Conservation (phyloP, 805 yeast genomes). For the Lipomyces oligophaga region DNA sequence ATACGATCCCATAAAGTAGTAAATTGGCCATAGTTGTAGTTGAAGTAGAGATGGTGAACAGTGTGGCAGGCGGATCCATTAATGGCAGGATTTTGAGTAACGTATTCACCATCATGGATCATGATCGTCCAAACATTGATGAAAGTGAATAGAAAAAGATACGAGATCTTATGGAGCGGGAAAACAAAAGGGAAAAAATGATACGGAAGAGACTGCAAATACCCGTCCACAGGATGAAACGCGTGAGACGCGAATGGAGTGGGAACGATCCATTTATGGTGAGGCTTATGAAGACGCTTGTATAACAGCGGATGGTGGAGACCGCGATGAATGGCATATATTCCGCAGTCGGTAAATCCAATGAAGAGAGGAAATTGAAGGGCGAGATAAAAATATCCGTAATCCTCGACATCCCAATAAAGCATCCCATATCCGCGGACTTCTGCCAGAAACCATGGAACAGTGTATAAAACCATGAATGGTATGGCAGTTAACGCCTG, state of each 20-base stretch:
- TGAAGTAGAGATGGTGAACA: conserved; percentile 92
- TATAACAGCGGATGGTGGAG: conserved; percentile 90
- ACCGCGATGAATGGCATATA: conserved; percentile 87
- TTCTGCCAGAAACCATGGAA: conserved; percentile 87
- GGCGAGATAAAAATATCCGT: conserved; percentile 67
- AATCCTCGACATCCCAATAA: conserved; percentile 60
- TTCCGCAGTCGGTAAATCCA: conserved; percentile 90
- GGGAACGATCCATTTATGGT: conserved; percentile 98
- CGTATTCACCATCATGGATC: conserved; percentile 97
- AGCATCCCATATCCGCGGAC: conserved; percentile 76
- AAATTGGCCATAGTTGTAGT: conserved; percentile 97
- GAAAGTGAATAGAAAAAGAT: conserved; percentile 76
- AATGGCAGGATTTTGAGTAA: conserved; percentile 87
- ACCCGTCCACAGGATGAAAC: conserved; percentile 97
- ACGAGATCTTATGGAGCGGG: conserved; percentile 86
- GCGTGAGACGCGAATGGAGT: conserved; percentile 98
- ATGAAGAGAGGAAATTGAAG: conserved; percentile 74
- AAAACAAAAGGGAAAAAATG: conserved; percentile 87
- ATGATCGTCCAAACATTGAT: conserved; percentile 98
- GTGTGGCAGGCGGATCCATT: conserved; percentile 99
- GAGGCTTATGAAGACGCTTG: conserved; percentile 88
- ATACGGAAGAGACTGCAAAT: conserved; percentile 87
- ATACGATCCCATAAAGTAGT: conserved; percentile 97
- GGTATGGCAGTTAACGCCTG: conserved; percentile 84
- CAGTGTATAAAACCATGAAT: conserved; percentile 76